phyloP scores from a whole-genome alignment of 345 rosid genomes.

The Nasturtium officinale region DNA sequence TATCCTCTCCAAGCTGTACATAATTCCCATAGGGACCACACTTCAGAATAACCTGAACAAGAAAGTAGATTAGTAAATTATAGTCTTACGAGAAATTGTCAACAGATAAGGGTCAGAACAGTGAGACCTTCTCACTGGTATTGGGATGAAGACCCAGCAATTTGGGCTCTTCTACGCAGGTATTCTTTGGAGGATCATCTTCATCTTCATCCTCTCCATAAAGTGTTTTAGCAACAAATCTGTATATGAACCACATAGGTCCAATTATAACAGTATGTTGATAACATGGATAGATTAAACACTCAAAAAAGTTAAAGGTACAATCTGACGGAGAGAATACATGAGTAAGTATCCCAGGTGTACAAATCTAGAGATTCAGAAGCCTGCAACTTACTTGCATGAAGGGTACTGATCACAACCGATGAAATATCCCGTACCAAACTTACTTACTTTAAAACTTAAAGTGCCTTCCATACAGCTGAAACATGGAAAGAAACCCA shows the following conservation, averaged over 20 bases:
- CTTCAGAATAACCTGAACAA: constrained; percentile 75
- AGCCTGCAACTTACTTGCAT: constrained; percentile 79
- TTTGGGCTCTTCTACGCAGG: constrained; percentile 75
- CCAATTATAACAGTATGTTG: constrained; percentile 7
- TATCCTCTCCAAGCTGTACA: constrained; percentile 94
- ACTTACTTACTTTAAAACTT: constrained; percentile 81
- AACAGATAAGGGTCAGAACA: constrained; percentile 29
- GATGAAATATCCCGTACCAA: constrained; percentile 85
- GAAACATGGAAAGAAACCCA: constrained; percentile 43
- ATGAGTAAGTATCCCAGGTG: constrained; percentile 5
- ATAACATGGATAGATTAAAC: neutral
- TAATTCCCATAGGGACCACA: constrained; percentile 93
- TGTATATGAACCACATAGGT: constrained; percentile 41
- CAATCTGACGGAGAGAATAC: constrained; percentile 9
- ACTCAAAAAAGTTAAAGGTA: neutral
- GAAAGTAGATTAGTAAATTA: constrained; percentile 15
- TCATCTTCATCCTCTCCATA: constrained; percentile 84
- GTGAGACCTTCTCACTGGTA: constrained; percentile 82
- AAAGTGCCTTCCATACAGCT: constrained; percentile 89
- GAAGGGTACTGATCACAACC: constrained; percentile 90
- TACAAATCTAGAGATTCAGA: constrained; percentile 3
- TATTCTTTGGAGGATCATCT: constrained; percentile 51
- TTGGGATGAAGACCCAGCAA: constrained; percentile 77
- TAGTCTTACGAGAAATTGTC: constrained; percentile 2
- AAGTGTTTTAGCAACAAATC: constrained; percentile 88